Conservation (phyloP, 2,329 filamentous ascomycete species). For the Pseudogymnoascus verrucosus region DNA sequence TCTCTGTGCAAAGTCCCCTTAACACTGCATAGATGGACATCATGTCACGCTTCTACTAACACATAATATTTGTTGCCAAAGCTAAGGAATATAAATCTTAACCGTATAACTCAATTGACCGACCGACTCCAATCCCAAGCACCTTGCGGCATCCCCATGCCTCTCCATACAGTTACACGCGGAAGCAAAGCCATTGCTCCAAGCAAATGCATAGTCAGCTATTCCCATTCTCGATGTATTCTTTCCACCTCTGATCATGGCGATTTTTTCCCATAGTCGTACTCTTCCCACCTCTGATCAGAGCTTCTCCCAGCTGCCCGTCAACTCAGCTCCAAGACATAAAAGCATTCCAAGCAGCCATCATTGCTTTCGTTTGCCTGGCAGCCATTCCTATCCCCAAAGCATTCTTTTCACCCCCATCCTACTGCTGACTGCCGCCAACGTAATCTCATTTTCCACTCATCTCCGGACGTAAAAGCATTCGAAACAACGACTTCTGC, state of each 20-base stretch:
- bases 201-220: not conserved
- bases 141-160: not conserved
- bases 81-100: not conserved
- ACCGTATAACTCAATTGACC: not conserved
- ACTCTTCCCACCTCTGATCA: not conserved
- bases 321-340: not conserved
- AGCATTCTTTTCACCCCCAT: not conserved
- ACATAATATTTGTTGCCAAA: not conserved
- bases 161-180: not conserved
- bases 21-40: not conserved
- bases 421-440: not conserved
- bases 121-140: not conserved
- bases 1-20: not conserved
- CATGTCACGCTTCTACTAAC: not conserved
- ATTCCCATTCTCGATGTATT: not conserved
- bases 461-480: not conserved
- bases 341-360: not conserved
- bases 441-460: not conserved
- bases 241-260: not conserved
- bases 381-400: not conserved
- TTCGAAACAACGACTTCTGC: not conserved
- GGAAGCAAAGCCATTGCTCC: not conserved
- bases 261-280: too few species aligned
- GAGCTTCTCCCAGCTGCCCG: not conserved
- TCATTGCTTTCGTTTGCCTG: not conserved